Percentiles rank a stretch among this genome's conserved stretches.
Evolutionary conservation across 192 early-diverging fungal genomes (phyloP).

Genomic region (Haplosporangium gracile): DNA sequence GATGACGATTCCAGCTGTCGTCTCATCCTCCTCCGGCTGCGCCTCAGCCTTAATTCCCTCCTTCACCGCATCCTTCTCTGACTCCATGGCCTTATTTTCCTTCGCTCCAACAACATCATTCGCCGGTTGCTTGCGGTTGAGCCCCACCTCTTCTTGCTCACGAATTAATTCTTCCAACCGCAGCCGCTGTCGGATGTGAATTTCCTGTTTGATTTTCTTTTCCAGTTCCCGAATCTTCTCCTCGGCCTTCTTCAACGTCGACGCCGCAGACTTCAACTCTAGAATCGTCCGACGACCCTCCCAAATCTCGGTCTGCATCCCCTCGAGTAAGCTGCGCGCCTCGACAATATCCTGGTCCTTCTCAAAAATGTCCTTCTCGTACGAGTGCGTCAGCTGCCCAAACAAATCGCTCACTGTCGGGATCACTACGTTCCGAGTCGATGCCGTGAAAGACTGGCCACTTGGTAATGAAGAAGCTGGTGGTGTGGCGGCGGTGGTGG

Average conservation of each 20-base stretch:
- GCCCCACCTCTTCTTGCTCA: constrained; percentile 17
- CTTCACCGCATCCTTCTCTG: background rate
- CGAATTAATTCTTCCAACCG: constrained; percentile 42
- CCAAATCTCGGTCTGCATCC: constrained; percentile 40
- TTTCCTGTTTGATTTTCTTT: constrained; percentile 29
- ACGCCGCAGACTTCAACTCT: constrained; percentile 23
- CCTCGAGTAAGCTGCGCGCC: constrained; percentile 42
- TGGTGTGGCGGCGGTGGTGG: background rate
- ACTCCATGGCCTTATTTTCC: background rate
- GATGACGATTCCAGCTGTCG: too few species aligned
- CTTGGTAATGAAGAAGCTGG: background rate
- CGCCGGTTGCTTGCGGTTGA: background rate
- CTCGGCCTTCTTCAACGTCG: constrained; percentile 22
- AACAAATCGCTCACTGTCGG: constrained; percentile 59
- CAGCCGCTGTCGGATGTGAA: constrained; percentile 47
- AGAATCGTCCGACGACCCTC: constrained; percentile 49
- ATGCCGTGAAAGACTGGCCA: background rate
- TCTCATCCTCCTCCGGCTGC: too few species aligned
- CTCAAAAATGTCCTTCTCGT: constrained; percentile 60
- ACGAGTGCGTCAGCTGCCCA: constrained; percentile 57
- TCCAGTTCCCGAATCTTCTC: constrained; percentile 35
- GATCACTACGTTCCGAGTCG: constrained; percentile 19
- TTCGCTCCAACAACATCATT: background rate
- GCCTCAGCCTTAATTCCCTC: background rate
- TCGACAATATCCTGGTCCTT: constrained; percentile 60